Conservation (phyloP, 2,329 filamentous ascomycete species). For the Talaromyces funiculosus region DNA sequence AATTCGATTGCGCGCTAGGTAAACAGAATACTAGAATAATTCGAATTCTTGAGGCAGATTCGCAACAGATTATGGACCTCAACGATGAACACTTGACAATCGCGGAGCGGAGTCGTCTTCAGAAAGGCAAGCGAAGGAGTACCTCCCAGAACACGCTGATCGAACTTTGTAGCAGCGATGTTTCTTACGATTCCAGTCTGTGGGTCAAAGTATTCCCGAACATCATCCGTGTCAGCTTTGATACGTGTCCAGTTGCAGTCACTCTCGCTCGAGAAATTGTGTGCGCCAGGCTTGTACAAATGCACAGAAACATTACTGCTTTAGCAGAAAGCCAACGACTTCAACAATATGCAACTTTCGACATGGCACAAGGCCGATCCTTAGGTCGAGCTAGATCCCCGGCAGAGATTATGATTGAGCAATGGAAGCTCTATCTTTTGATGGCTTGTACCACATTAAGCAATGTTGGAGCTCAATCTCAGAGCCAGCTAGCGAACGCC, state of each 20-base stretch:
- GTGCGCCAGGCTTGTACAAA: slow-evolving; percentile 84
- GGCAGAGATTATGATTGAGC: slow-evolving; percentile 84
- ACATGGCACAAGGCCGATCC: slow-evolving; percentile 33
- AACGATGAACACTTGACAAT: slow-evolving; percentile 80
- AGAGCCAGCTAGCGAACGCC: slow-evolving; percentile 54
- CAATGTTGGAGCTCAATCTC: slow-evolving; percentile 63
- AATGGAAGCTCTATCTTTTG: slow-evolving; percentile 96
- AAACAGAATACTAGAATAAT: slow-evolving; percentile 79
- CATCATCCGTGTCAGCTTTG: slow-evolving; percentile 80
- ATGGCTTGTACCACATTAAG: slow-evolving; percentile 95
- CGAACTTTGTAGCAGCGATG: slow-evolving; percentile 90
- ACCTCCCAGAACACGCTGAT: slow-evolving; percentile 81
- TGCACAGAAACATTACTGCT: slow-evolving; percentile 77
- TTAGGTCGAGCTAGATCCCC: slow-evolving; percentile 55
- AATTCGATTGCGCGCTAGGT: slow-evolving; percentile 85
- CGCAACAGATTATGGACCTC: slow-evolving; percentile 80
- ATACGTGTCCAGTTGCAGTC: slow-evolving; percentile 85
- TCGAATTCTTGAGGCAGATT: slow-evolving; percentile 84
- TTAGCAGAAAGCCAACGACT: slow-evolving; percentile 68
- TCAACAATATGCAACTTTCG: slow-evolving; percentile 34
- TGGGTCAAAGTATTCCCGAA: slow-evolving; percentile 99
- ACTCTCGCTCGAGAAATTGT: slow-evolving; percentile 86
- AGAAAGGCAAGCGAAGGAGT: slow-evolving; percentile 80
- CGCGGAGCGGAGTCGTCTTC: slow-evolving; percentile 84
- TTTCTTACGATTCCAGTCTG: slow-evolving; percentile 86